Conservation (phyloP, 2,329 filamentous ascomycete species). For the Monosporascus sp. region DNA sequence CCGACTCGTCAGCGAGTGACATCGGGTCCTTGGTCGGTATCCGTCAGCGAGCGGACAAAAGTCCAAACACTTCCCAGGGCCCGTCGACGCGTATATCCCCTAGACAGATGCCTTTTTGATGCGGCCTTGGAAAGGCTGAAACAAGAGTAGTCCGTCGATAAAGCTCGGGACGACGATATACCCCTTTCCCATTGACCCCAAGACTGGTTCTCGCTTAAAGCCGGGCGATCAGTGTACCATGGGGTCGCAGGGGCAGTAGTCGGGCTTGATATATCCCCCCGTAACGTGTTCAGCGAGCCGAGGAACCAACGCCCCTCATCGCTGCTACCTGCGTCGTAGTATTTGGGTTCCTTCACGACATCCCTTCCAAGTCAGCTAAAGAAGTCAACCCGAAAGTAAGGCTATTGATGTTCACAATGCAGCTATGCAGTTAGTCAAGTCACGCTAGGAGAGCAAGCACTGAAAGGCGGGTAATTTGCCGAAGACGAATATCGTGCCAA, state of each 20-base stretch:
- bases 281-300: constrained; percentile 13
- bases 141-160: background rate
- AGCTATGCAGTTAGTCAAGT: background rate
- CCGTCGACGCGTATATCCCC: background rate
- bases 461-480: background rate
- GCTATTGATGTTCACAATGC: background rate
- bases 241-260: constrained; percentile 11
- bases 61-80: background rate
- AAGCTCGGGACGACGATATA: constrained; percentile 7
- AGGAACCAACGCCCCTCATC: constrained; percentile 10
- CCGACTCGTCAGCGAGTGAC: too few relatives aligned
- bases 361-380: background rate
- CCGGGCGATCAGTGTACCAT: constrained; percentile 9
- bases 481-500: background rate
- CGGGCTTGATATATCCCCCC: constrained; percentile 15
- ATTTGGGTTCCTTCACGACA: background rate
- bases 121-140: background rate
- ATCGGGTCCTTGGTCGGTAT: background rate
- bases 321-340: background rate
- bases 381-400: constrained; percentile 10
- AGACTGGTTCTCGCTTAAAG: constrained; percentile 6
- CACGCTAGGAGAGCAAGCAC: background rate
- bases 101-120: background rate
- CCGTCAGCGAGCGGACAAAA: background rate
- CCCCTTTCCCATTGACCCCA: constrained; percentile 5